phyloP scores from a whole-genome alignment of 257 asterid species.

The Prunella vulgaris region DNA sequence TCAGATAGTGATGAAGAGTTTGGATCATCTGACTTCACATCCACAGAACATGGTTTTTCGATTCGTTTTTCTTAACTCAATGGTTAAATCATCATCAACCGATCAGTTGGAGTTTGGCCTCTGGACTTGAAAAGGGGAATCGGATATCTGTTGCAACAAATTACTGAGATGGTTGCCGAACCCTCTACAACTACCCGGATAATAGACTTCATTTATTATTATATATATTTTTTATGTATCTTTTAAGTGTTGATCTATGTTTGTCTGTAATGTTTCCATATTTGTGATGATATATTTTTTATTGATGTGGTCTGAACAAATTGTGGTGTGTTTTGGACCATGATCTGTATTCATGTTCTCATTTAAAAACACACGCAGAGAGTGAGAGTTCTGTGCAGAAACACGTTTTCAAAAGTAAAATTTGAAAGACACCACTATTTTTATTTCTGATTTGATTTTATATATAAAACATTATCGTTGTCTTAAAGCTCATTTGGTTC shows the following conservation, averaged over 20 bases:
- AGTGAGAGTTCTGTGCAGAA: too few species aligned
- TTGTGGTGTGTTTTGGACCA: neutral
- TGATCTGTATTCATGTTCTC: neutral
- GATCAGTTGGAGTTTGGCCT: neutral
- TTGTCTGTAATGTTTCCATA: neutral
- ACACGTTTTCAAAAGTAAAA: too few species aligned
- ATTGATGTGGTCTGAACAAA: neutral
- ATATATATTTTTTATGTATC: neutral
- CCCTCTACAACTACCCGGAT: neutral
- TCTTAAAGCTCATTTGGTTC: too few species aligned
- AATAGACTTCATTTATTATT: neutral
- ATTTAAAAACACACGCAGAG: neutral
- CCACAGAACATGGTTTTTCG: constrained; percentile 57
- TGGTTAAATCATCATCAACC: neutral
- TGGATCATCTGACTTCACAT: constrained; percentile 43
- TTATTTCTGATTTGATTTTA: too few species aligned
- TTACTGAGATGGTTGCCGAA: neutral
- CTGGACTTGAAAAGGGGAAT: too few species aligned
- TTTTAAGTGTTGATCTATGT: neutral
- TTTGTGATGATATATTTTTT: neutral
- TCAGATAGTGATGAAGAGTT: constrained; percentile 84
- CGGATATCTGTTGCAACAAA: too few species aligned
- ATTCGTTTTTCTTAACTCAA: constrained; percentile 50
- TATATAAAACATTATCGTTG: too few species aligned
- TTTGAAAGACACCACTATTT: too few species aligned